Evolutionary conservation across 148 eudicot species (phyloP).

Genomic region (Nepenthes mirabilis): DNA sequence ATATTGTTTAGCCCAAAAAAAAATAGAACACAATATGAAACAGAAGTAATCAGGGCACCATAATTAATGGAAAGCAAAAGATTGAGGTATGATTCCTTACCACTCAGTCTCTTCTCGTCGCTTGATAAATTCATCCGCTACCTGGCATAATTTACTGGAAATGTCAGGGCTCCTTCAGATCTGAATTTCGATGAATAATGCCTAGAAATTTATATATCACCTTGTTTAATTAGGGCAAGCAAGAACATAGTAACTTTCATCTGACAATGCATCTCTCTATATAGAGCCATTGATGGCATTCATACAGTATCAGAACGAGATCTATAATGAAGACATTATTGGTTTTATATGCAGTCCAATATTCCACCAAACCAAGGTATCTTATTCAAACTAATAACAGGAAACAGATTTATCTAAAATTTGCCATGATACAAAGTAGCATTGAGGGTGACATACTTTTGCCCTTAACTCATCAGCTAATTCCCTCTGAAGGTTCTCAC

Average conservation of each 20-base stretch:
- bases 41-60: background rate
- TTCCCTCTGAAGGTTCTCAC: conserved; percentile 62
- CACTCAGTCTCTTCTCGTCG: conserved; percentile 96
- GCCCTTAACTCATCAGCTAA: conserved; percentile 89
- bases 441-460: conserved; percentile 26
- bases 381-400: background rate
- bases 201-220: background rate
- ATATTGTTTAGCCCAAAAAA: too few species aligned
- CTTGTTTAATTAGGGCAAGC: background rate
- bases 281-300: background rate
- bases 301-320: background rate
- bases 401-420: background rate
- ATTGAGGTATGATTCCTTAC: conserved; percentile 25
- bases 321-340: too few species aligned
- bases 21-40: too few species aligned
- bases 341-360: too few species aligned
- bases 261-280: conserved; percentile 1
- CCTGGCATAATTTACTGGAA: conserved; percentile 31
- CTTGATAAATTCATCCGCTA: conserved; percentile 79
- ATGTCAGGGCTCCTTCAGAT: background rate
- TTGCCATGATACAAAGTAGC: background rate
- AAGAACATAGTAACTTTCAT: background rate
- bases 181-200: background rate
- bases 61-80: too few species aligned
- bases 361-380: too few species aligned